These are phyloP conservation scores for Tolypocladium ophioglossoides DNA, from an alignment of 2,329 filamentous ascomycete species.

Conservation along the genomic window DNA sequence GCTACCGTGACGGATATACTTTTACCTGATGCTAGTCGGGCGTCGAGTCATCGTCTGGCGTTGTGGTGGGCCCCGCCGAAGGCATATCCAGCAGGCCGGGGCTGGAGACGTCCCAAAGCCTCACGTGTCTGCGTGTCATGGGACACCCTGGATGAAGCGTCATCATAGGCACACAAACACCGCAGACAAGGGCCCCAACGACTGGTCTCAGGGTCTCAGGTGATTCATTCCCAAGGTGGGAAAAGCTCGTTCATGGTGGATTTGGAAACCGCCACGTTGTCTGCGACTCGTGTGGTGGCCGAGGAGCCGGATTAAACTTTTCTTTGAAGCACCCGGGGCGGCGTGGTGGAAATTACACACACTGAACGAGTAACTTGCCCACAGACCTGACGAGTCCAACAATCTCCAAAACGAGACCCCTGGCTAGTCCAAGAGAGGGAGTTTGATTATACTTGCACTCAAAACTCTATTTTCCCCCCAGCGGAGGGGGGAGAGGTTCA, in stretches of 20 bases:
- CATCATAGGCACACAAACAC: no score
- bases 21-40: background rate
- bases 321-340: background rate
- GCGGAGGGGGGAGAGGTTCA: no score
- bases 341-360: constrained; percentile 1
- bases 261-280: background rate
- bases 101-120: no score
- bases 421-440: background rate
- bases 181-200: background rate
- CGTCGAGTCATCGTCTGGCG: background rate
- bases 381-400: no score
- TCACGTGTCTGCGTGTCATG: no score
- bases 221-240: background rate
- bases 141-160: no score
- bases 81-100: no score
- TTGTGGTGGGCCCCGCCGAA: background rate
- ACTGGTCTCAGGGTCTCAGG: background rate
- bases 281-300: background rate
- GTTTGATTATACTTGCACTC: no score
- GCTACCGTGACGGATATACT: background rate
- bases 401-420: background rate
- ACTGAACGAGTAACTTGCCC: no score
- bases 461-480: background rate
- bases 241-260: background rate
- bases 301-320: constrained; percentile 1